These are phyloP conservation scores for Pestalotiopsis sp. DNA, from an alignment of 2,329 filamentous ascomycete species.

Conservation along the genomic window DNA sequence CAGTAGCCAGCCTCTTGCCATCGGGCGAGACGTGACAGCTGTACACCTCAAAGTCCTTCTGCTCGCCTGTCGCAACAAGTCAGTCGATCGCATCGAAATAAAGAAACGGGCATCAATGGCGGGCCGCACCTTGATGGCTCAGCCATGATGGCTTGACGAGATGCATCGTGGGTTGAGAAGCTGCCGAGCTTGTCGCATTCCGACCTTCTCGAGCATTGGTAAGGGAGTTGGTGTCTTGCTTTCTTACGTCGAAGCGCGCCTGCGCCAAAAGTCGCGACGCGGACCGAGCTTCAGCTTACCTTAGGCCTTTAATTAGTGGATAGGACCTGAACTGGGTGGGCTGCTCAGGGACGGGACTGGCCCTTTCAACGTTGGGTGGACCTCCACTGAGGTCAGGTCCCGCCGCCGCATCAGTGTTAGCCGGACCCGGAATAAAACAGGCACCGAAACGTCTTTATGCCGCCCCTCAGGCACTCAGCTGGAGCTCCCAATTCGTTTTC, in stretches of 20 bases:
- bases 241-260: neutral
- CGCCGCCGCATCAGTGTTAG: neutral
- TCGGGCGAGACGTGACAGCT: conserved; percentile 97
- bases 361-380: neutral
- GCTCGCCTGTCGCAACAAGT: conserved; percentile 65
- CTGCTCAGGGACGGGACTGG: neutral
- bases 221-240: neutral
- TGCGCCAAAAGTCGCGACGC: conserved; percentile 8
- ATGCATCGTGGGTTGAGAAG: conserved; percentile 59
- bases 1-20: conserved; percentile 87
- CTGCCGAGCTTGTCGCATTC: conserved; percentile 31
- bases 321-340: neutral
- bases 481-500: neutral
- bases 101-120: conserved; percentile 15
- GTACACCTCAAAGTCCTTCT: conserved; percentile 98
- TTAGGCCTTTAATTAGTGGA: neutral
- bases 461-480: neutral
- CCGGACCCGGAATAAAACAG: neutral
- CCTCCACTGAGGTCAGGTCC: neutral
- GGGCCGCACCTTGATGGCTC: conserved; percentile 75
- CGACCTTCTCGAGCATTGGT: conserved; percentile 15
- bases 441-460: neutral
- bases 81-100: conserved; percentile 20
- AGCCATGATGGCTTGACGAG: conserved; percentile 96
- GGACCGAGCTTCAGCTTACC: neutral